These are phyloP conservation scores for Nicotiana paniculata DNA, from an alignment of 257 asterid species.

Conservation along the genomic window DNA sequence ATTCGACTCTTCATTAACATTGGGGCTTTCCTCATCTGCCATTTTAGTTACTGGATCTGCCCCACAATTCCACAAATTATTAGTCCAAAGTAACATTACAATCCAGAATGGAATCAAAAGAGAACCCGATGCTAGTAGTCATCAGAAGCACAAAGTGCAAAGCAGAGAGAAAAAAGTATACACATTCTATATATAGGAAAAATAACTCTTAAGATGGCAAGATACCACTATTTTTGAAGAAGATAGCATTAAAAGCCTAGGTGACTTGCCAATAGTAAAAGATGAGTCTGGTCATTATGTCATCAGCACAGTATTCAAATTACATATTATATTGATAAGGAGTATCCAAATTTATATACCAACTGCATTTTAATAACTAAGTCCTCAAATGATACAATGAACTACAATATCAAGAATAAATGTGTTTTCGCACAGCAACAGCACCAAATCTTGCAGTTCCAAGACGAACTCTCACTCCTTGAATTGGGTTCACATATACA, in stretches of 20 bases:
- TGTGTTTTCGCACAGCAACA: not conserved
- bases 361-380: not conserved
- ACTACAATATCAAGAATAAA: not conserved
- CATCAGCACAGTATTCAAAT: not conserved
- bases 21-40: too few species aligned
- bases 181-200: constrained; percentile 6
- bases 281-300: not conserved
- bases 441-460: not conserved
- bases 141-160: not conserved
- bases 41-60: too few species aligned
- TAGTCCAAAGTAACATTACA: too few species aligned
- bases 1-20: too few species aligned
- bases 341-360: not conserved
- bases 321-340: too few species aligned
- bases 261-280: not conserved
- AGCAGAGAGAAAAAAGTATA: not conserved
- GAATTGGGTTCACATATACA: not conserved
- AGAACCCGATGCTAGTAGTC: too few species aligned
- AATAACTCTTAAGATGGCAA: not conserved
- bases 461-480: not conserved
- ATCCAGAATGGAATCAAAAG: too few species aligned
- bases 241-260: not conserved
- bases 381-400: not conserved
- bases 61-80: too few species aligned
- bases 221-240: not conserved